phyloP scores from a whole-genome alignment of 441 rosid genomes.

The Metrosideros polymorpha region DNA sequence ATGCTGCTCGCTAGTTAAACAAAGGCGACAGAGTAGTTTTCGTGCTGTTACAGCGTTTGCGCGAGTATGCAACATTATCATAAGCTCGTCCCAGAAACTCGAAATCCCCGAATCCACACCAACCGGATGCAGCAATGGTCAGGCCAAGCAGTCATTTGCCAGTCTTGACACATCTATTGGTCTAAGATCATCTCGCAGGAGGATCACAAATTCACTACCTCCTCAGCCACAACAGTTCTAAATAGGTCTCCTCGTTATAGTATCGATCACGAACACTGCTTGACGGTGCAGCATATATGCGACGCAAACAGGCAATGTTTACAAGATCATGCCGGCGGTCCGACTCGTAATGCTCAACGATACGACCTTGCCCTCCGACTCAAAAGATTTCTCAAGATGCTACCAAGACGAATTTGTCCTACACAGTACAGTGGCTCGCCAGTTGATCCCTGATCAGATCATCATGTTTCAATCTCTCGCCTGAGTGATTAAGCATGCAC shows the following conservation, averaged over 20 bases:
- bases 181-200: background rate
- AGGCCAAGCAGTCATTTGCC: background rate
- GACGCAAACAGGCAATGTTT: background rate
- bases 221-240: background rate
- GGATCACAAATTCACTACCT: background rate
- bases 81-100: background rate
- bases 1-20: background rate
- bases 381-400: background rate
- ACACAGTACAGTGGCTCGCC: background rate
- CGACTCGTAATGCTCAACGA: rapidly evolving
- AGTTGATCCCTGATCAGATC: background rate
- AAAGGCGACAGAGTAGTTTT: background rate
- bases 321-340: rapidly evolving
- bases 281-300: rapidly evolving
- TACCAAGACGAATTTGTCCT: rapidly evolving
- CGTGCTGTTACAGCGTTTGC: background rate
- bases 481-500: background rate
- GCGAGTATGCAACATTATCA: rapidly evolving
- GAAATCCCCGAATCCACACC: background rate
- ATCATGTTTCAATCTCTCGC: background rate
- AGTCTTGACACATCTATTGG: background rate
- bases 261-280: background rate
- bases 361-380: background rate
- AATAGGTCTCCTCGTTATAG: too few species aligned
- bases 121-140: background rate